Conservation (phyloP, 2,329 filamentous ascomycete species). For the Fusarium begoniae region DNA sequence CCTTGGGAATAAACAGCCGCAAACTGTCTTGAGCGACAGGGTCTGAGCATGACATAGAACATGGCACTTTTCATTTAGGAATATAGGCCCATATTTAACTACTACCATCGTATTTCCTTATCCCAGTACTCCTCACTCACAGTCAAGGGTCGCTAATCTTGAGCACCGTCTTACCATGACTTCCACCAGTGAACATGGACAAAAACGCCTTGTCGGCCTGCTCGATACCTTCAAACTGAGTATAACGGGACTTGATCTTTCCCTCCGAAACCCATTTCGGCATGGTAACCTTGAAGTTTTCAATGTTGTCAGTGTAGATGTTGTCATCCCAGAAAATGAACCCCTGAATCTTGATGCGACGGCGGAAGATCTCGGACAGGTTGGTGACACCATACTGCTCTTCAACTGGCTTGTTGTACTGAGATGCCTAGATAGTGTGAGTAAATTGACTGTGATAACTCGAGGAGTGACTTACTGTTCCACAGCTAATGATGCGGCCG, state of each 20-base stretch:
- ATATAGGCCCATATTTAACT: neutral
- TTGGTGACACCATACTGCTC: neutral
- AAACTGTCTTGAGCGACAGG: too few species aligned
- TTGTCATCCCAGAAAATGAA: neutral
- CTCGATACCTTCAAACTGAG: neutral
- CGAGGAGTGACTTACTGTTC: neutral
- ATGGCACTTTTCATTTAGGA: neutral
- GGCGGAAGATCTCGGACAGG: neutral
- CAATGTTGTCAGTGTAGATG: neutral
- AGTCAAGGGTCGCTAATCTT: neutral
- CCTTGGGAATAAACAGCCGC: neutral
- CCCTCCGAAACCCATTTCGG: neutral
- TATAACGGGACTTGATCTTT: neutral
- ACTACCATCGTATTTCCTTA: fast-evolving
- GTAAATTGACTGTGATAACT: fast-evolving
- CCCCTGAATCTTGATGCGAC: neutral
- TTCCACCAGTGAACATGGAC: neutral
- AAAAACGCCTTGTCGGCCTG: neutral
- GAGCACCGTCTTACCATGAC: neutral
- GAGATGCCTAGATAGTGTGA: neutral
- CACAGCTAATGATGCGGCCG: neutral
- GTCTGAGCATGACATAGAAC: too few species aligned
- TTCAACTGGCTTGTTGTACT: neutral
- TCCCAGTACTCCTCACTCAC: neutral
- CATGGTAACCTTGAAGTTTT: neutral